Evolutionary conservation across 257 asterid genomes (phyloP).

Genomic region (Jacaranda copaia): DNA sequence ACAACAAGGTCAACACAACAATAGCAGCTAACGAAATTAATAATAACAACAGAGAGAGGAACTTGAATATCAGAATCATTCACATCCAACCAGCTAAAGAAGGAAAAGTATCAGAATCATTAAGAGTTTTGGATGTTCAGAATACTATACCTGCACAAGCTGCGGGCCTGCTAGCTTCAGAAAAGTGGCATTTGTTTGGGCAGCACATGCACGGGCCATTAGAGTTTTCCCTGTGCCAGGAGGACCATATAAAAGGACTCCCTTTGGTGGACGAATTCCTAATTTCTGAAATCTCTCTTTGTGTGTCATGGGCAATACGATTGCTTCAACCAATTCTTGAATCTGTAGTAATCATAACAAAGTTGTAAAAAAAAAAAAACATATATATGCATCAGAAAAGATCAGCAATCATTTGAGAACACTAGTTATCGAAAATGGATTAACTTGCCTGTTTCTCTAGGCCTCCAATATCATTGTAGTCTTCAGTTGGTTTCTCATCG

Average conservation of each 20-base stretch:
- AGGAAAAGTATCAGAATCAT: not conserved
- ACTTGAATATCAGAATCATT: not conserved
- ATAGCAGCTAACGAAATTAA: not conserved
- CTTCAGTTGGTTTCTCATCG: constrained; percentile 98
- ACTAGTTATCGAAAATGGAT: not conserved
- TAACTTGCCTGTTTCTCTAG: constrained; percentile 84
- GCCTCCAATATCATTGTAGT: constrained; percentile 96
- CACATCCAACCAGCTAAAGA: not conserved
- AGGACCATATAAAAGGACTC: constrained; percentile 87
- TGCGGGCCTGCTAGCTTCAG: constrained; percentile 95
- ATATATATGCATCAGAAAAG: not conserved
- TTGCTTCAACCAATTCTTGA: constrained; percentile 92
- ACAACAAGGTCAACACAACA: not conserved
- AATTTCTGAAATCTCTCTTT: constrained; percentile 80
- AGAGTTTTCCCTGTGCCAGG: constrained; percentile 93
- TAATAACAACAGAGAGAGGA: not conserved
- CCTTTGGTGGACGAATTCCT: constrained; percentile 89
- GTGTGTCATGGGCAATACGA: constrained; percentile 92
- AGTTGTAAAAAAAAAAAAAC: not conserved
- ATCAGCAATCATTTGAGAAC: not conserved
- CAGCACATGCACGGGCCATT: constrained; percentile 99
- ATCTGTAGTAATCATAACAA: constrained; percentile 53
- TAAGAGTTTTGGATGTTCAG: not conserved
- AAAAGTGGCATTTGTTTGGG: constrained; percentile 95
- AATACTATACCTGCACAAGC: constrained; percentile 77